Base-by-base conservation (phyloP, 169 alveolate genomes). In the Cryptosporidium sp. region DNA sequence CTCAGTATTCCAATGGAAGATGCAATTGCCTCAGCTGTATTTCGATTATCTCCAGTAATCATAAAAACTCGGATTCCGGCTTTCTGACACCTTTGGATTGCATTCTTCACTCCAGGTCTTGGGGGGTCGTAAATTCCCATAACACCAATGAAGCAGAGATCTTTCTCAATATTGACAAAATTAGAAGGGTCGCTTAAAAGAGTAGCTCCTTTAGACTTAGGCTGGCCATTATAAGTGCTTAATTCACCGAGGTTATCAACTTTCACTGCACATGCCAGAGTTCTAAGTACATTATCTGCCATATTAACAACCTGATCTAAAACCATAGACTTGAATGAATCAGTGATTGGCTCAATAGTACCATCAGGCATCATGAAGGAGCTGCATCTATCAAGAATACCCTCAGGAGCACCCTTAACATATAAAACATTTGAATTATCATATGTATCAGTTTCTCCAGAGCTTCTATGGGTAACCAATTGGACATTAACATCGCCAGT, bases 401-500 rank as follows among this genome's bases (percentile, higher is more conserved):
- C 93, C 91, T 99, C 99, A 10, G 99, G 99, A 10, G 99, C 99
- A 9, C 99, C 99, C 94, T 99, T 99, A 58, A 97, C 96, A 86
- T 96, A 97, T 31, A 98, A 89, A 6, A 93, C 92, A 48, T 91
- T 71, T 80, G 94, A 92, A 37, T 84, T 85, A 39, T 70, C 75
- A 61, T 70, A 92, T 69, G 92, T 75, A 67, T 33, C 33, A 31
- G 84, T 61, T 18, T 33, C 74, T 14, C 73, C 75, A 18, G 74
- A 21, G n/a, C 45, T 87, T 68, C 55, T 91, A 65, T 67, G 75
- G 51, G 43, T 70, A 35, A 45, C 75, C 23, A 80, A 37, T 14
- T 71, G 91, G 41, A 69, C 58, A 35, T 58, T 85, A n/a, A 91
- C 45, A 93, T 93, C 51, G 51, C 65, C 37, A 92, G 86, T 69